Conservation (phyloP, 805 yeast genomes). For the Scheffersomyces coipomensis region DNA sequence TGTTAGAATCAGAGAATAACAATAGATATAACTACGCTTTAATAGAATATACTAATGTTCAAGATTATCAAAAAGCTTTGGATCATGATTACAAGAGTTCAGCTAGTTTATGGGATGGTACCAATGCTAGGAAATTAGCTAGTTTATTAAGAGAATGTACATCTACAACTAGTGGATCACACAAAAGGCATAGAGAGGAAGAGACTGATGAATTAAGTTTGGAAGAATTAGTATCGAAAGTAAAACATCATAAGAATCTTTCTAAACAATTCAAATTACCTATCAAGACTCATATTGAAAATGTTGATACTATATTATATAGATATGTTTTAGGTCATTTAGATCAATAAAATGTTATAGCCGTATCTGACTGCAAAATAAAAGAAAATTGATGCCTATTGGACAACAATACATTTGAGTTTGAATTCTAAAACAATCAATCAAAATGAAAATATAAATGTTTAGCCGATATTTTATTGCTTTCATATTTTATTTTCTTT, state of each 20-base stretch:
- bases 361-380: constrained; percentile 31
- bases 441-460: too few species aligned
- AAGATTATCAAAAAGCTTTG: constrained; percentile 32
- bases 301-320: constrained; percentile 5
- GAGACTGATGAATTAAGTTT: not conserved
- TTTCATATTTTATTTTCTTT: too few species aligned
- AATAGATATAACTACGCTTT: constrained; percentile 37
- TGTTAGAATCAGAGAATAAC: constrained; percentile 7
- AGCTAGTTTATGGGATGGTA: constrained; percentile 46
- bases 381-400: too few species aligned
- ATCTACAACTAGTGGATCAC: not conserved
- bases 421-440: too few species aligned
- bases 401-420: too few species aligned
- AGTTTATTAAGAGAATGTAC: constrained; percentile 42
- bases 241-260: not conserved
- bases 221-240: not conserved
- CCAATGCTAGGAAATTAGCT: constrained; percentile 43
- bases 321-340: not conserved
- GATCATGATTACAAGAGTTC: constrained; percentile 41
- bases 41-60: constrained; percentile 25
- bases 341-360: constrained; percentile 16
- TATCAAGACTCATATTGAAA: constrained; percentile 2
- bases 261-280: not conserved
- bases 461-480: too few species aligned
- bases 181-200: not conserved